Base-by-base conservation (phyloP, 2,329 filamentous ascomycete genomes). In the Penicillium sp. region DNA sequence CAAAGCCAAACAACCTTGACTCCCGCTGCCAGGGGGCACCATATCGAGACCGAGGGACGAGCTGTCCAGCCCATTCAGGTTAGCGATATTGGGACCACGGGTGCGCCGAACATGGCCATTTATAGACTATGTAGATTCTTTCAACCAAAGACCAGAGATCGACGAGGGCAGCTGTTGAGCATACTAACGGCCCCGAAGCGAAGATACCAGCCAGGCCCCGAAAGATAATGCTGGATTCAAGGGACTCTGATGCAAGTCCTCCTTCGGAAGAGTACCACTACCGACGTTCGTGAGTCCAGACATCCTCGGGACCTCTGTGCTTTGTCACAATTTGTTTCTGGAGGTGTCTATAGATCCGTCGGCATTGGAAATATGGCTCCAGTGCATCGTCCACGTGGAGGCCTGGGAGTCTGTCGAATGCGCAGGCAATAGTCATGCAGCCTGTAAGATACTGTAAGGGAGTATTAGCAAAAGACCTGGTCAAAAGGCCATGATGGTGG, bases 51-150 rank as follows among this genome's bases (percentile, higher is more conserved):
- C 4, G 55, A 69, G 0, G 70, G 52, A 56, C 78, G 75, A 38
- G 77, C 75, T 0, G 81, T 84, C 84, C 84, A 86, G 0, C 78
- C 84, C 72, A 87, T 82, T 83, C 84, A 87, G 69, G 87, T 85
- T 2, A 86, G 73, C 1, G 75, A 76, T 34, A 84, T 72, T 0
- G 84, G 83, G 1, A 87, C 77, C 0, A 77, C 70, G 0, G 82
- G 79, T 0, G 81, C 78, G 1, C 79, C 79, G 4, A 84, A 72
- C 71, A 86, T 85, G 2, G 78, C 77, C 51, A 79, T 83, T 76
- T 79, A 85, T 0, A 87, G 72, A 5, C 83, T 76, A 41, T 54
- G 17, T 59, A 59, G n/a, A 59, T 41, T n/a, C 60, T 53, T 25
- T 62, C 60, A 6, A 55, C 42, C 12, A 51, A 25, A 6, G 54